phyloP scores from a whole-genome alignment of 495 filamentous ascomycete genomes.

The Echria macrotheca region DNA sequence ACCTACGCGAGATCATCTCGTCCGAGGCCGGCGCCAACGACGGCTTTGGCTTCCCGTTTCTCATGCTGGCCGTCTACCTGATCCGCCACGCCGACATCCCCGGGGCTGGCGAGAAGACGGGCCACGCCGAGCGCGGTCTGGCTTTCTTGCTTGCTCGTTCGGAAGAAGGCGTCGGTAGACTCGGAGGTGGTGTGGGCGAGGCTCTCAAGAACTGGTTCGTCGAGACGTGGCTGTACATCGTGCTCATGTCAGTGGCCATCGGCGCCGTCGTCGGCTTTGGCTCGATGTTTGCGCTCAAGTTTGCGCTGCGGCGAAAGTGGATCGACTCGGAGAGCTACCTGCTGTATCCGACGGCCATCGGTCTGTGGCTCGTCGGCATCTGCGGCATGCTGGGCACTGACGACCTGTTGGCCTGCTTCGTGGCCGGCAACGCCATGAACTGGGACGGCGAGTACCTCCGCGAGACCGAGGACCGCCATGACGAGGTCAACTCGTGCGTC shows the following conservation, averaged over 20 bases:
- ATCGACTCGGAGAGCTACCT: constrained; percentile 83
- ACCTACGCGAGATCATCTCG: constrained; percentile 57
- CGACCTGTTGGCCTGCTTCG: constrained; percentile 86
- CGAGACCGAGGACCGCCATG: constrained; percentile 61
- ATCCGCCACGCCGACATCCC: constrained; percentile 45
- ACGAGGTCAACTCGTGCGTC: constrained; percentile 79
- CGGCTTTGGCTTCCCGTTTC: constrained; percentile 56
- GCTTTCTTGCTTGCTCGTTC: constrained; percentile 36
- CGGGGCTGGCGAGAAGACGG: neutral
- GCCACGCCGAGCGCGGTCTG: neutral
- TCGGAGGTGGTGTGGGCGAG: constrained; percentile 49
- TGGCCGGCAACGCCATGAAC: constrained; percentile 82
- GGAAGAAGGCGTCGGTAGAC: constrained; percentile 18
- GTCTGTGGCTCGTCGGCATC: constrained; percentile 71
- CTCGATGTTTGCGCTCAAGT: constrained; percentile 57
- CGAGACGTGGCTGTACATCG: constrained; percentile 73
- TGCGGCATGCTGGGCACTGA: constrained; percentile 81
- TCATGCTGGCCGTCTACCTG: constrained; percentile 51
- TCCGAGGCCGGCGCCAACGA: constrained; percentile 58
- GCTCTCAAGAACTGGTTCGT: constrained; percentile 74
- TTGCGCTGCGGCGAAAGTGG: constrained; percentile 53
- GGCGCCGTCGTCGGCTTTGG: constrained; percentile 62
- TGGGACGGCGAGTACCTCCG: constrained; percentile 83
- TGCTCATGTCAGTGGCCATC: constrained; percentile 46
- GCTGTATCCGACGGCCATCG: constrained; percentile 78